These are phyloP conservation scores for Punica granatum DNA, from an alignment of 345 rosid species.

Conservation along the genomic window DNA sequence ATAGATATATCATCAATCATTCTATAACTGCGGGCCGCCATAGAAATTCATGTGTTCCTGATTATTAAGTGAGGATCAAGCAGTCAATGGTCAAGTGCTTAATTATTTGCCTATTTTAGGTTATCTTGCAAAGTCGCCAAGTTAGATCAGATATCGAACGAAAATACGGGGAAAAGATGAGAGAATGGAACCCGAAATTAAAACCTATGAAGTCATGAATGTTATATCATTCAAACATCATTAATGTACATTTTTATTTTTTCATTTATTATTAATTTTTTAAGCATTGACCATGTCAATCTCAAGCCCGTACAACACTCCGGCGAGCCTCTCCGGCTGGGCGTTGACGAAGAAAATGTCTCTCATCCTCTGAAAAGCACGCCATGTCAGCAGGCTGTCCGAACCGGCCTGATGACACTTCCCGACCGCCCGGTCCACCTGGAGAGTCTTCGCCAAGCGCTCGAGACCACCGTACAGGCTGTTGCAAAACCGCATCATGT, in stretches of 20 bases:
- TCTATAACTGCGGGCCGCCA: too few species aligned
- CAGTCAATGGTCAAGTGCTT: too few species aligned
- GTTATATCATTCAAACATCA: not conserved
- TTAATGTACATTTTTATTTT: not conserved
- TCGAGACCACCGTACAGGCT: constrained; percentile 48
- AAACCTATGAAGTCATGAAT: too few species aligned
- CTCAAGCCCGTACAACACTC: constrained; percentile 46
- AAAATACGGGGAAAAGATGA: too few species aligned
- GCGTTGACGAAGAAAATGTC: constrained; percentile 17
- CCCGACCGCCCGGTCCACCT: constrained; percentile 34
- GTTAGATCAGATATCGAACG: too few species aligned
- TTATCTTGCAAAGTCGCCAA: too few species aligned
- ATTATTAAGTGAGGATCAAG: too few species aligned
- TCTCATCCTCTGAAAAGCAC: constrained; percentile 28
- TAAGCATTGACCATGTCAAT: not conserved
- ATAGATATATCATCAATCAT: too few species aligned
- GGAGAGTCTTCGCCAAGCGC: constrained; percentile 28
- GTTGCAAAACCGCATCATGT: constrained; percentile 40
- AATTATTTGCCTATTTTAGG: too few species aligned
- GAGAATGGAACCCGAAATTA: too few species aligned
- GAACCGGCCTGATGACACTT: constrained; percentile 51
- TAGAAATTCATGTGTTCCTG: too few species aligned
- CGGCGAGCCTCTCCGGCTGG: constrained; percentile 25
- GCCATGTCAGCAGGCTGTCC: constrained; percentile 42
- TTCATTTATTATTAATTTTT: not conserved